Evolutionary conservation across 2,329 filamentous ascomycete genomes (phyloP).

Genomic region (Graphilbum ipis-grandicollis): DNA sequence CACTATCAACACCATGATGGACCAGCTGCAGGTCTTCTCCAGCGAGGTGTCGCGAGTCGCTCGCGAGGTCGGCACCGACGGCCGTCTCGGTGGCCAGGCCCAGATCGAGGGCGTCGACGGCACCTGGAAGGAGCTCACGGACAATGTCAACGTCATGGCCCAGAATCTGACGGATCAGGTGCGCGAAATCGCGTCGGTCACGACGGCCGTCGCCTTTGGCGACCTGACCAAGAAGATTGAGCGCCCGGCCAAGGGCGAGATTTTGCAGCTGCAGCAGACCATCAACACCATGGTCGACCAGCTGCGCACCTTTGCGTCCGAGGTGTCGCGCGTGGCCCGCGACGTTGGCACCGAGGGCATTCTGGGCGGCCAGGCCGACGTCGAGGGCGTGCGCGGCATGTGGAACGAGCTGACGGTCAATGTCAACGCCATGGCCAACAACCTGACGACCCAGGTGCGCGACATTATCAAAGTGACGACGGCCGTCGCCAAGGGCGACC

Average conservation of each 20-base stretch:
- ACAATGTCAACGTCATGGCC: constrained; percentile 76
- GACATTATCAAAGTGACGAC: constrained; percentile 79
- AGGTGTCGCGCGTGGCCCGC: constrained; percentile 67
- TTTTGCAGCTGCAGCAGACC: constrained; percentile 66
- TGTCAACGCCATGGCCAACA: constrained; percentile 78
- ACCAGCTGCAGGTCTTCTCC: constrained; percentile 90
- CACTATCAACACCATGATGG: constrained; percentile 98
- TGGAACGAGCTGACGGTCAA: constrained; percentile 80
- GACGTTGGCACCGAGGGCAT: constrained; percentile 77
- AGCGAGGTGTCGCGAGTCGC: constrained; percentile 91
- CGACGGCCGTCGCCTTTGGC: constrained; percentile 66
- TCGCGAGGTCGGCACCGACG: constrained; percentile 90
- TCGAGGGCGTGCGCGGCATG: constrained; percentile 72
- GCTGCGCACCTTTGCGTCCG: constrained; percentile 64
- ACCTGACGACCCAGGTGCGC: constrained; percentile 74
- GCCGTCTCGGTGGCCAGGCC: constrained; percentile 82
- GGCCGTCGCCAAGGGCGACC: constrained; percentile 63
- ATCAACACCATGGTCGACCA: constrained; percentile 87
- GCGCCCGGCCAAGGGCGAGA: constrained; percentile 64
- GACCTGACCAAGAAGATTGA: constrained; percentile 76
- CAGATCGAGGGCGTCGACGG: constrained; percentile 87
- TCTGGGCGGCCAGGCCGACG: constrained; percentile 65
- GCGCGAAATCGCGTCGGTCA: constrained; percentile 71
- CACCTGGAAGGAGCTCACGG: constrained; percentile 93
- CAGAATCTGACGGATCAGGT: constrained; percentile 72